These are phyloP conservation scores for Globisporangium camurandrum DNA, from an alignment of 352 stramenopile genomes.

Conservation along the genomic window DNA sequence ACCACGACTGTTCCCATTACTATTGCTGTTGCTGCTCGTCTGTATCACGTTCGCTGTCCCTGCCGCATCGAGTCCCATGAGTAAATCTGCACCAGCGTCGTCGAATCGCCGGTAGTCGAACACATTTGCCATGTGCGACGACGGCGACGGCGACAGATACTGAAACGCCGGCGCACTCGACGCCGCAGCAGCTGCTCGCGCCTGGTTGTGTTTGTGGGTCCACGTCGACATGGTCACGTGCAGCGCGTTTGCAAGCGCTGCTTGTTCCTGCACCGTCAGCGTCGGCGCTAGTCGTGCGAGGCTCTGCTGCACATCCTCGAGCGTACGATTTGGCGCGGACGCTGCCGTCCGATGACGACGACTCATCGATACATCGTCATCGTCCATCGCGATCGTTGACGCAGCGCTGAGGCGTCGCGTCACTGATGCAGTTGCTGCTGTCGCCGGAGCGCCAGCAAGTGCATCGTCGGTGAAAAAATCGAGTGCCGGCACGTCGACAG, in stretches of 20 bases:
- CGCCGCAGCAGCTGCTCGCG: neutral
- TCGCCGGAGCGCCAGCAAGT: neutral
- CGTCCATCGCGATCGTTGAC: neutral
- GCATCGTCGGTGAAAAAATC: neutral
- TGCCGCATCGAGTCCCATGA: slow-evolving; percentile 3
- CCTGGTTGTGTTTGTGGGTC: neutral
- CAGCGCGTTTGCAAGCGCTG: neutral
- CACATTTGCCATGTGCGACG: neutral
- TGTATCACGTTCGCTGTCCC: neutral
- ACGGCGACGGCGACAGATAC: neutral
- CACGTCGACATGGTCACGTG: neutral
- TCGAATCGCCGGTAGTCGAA: slow-evolving; percentile 4
- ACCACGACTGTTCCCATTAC: neutral
- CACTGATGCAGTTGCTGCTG: neutral
- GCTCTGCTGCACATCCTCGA: neutral
- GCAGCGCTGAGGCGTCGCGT: neutral
- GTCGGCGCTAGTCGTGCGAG: neutral
- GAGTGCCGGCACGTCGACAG: neutral
- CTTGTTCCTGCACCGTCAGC: neutral
- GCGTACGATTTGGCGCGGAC: neutral
- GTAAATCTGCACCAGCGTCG: slow-evolving; percentile 1
- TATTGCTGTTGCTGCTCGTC: neutral
- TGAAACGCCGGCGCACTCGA: neutral
- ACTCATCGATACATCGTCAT: neutral
- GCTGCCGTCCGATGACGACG: neutral